Evolutionary conservation across 176 grass and related monocot species (phyloP), one percentile per base, ranked within the genome.

Genomic region (Carex pumila): DNA sequence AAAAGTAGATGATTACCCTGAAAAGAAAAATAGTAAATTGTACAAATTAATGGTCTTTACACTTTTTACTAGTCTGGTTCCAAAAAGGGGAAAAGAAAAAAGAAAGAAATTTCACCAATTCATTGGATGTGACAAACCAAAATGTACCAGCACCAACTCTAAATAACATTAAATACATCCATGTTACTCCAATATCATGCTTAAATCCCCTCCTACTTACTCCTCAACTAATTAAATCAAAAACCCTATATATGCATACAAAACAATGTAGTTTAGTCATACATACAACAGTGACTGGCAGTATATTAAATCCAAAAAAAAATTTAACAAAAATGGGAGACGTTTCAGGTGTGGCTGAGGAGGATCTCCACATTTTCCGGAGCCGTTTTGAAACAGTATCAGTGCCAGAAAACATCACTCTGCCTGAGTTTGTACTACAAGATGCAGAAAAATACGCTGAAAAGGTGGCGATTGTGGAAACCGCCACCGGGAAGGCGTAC

Each of bases 391-490:
- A 90, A 3, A 30, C 85, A 21, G 90, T 97, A 5, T 3, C 65
- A 1, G 87, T 94, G 63, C 94, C 90, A 19, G 92, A 94, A 59
- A 87, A 85, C 70, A 70, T 89, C 12, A 97, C 92, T 12, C 45
- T 97, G 80, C 94, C 90, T 6, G 90, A 97, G 68, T 97, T 97
- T 83, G 92, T 94, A 54, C 87, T 97, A 17, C 83, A 79, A 11
- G 90, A 85, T 56, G 85, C 87, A 1, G 75, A 92, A 66, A 85
- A 66, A 12, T 94, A 92, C 43, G 84, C 88, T 1, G 90, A 92
- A 54, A 92, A 92, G 39, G 81, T 91, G 32, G 94, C 94, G 10
- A 87, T 94, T 13, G 90, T 94, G 63, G 94, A 97, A 75, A 80
- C 92, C 0, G 53, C 90, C 41, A 90, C 88, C 0, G 92, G 94